Base-by-base conservation (phyloP, 2,329 filamentous ascomycete genomes). In the Fusarium pseudonygamai region DNA sequence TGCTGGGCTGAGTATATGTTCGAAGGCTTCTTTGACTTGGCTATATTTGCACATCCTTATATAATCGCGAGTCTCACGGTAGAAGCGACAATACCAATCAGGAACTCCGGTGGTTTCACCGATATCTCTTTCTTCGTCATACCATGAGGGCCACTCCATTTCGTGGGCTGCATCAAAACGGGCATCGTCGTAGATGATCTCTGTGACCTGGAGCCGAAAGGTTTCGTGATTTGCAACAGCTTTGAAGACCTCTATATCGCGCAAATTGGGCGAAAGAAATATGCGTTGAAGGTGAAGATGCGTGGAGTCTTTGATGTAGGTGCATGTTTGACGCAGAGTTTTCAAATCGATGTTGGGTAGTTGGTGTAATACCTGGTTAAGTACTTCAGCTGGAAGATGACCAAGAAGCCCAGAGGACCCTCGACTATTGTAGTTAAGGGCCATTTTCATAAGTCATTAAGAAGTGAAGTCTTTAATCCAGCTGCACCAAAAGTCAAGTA, bases 141-240 rank as follows among this genome's bases (percentile, higher is more conserved):
- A 59, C 30, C 12, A n/a, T 12, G 20, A 49, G 3, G 6, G 1
- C 15, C 24, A 37, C 20, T 59, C 42, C 24, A 58, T 58, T 47
- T 46, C 30, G 11, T 58, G 18, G 13, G 30, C 40, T 36, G 16
- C 5, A 47, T 46, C 10, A 47, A 58, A 46, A 24, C 55, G 24
- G 28, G 72, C 69, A 60, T 77, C 70, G 26, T 77, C 75, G 20
- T 68, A 75, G 6, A 78, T 63, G 8, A 76, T 61, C 59, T 75
- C 73, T 16, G 37, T 47, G 20, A 77, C 53, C 5, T 64, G 18
- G 0, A 63, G 15, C 9, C 68, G 57, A 52, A 67, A 73, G 40
- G 50, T 20, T 14, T 72, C 53, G 52, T 49, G 22, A 18, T n/a
- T 0, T 2, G 28, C 22, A n/a, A 49, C 28, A 3, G 28, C 46